These are phyloP conservation scores for Leishmania amazonensis DNA, from an alignment of 208 protist species.

Conservation along the genomic window DNA sequence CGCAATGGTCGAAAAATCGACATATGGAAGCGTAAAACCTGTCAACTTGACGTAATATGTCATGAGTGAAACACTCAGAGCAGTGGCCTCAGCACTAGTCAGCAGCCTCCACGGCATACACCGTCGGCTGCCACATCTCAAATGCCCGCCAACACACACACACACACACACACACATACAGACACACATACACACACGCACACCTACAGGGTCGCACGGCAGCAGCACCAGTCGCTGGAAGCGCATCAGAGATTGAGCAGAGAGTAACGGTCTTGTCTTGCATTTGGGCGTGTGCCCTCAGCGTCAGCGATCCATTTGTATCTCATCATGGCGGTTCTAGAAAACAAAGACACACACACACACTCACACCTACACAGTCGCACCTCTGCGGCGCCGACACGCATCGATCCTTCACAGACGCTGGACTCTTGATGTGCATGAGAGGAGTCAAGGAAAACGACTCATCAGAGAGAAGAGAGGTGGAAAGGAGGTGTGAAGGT, in stretches of 20 bases:
- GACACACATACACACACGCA: not conserved
- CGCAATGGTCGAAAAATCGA: too few species aligned
- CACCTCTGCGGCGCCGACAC: not conserved
- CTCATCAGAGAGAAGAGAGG: not conserved
- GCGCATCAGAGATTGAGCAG: not conserved
- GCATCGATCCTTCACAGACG: not conserved
- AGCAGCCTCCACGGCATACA: not conserved
- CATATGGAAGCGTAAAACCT: too few species aligned
- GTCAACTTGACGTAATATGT: too few species aligned
- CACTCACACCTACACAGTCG: not conserved
- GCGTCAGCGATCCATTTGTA: conserved; percentile 26
- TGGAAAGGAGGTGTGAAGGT: not conserved
- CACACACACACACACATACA: not conserved
- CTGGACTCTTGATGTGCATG: not conserved
- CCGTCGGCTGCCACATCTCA: not conserved
- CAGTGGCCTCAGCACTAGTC: not conserved
- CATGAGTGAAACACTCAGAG: not conserved
- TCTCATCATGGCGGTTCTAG: conserved; percentile 6
- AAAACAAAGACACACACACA: not conserved
- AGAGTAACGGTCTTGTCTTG: conserved; percentile 19
- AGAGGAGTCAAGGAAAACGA: not conserved
- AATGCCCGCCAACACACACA: too few species aligned
- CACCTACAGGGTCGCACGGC: not conserved
- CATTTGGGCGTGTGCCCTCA: conserved; percentile 17
- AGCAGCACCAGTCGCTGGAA: not conserved